Conservation (phyloP, 106 monocot species). For the Ottelia alismoides region DNA sequence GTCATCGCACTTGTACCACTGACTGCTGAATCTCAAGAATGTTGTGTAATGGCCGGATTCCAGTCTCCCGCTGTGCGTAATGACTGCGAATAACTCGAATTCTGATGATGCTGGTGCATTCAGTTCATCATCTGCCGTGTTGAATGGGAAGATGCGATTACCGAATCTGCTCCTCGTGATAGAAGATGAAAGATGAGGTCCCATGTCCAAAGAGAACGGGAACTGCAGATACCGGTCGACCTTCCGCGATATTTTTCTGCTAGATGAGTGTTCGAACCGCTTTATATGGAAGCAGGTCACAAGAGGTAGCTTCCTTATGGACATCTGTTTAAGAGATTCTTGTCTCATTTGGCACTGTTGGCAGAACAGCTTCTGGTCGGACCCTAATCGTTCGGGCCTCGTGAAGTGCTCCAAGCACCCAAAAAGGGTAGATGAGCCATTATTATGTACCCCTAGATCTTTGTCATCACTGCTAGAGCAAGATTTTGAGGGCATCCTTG, state of each 20-base stretch:
- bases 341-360: slow-evolving; percentile 75
- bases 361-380: slow-evolving; percentile 87
- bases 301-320: slow-evolving; percentile 74
- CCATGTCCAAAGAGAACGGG: slow-evolving; percentile 78
- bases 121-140: slow-evolving; percentile 36
- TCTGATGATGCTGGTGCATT: slow-evolving; percentile 40
- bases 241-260: slow-evolving; percentile 67
- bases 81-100: slow-evolving; percentile 89
- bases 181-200: slow-evolving; percentile 67
- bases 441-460: slow-evolving; percentile 6
- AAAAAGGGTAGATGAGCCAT: slow-evolving; percentile 49
- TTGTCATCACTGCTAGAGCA: slow-evolving; percentile 27
- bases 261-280: slow-evolving; percentile 81
- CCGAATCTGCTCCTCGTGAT: slow-evolving; percentile 69
- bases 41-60: slow-evolving; percentile 92
- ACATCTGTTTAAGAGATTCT: slow-evolving; percentile 95
- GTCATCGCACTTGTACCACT: slow-evolving; percentile 97
- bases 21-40: slow-evolving; percentile 55
- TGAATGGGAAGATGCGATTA: slow-evolving; percentile 47
- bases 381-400: slow-evolving; percentile 65
- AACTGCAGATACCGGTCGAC: slow-evolving; percentile 81
- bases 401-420: slow-evolving; percentile 83
- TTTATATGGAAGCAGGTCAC: slow-evolving; percentile 88
- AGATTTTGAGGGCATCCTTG: slow-evolving; percentile 11
- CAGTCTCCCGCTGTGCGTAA: slow-evolving; percentile 79